These are phyloP conservation scores for Cyamopsis tetragonoloba DNA, from an alignment of 306 rosid genomes.

Conservation along the genomic window DNA sequence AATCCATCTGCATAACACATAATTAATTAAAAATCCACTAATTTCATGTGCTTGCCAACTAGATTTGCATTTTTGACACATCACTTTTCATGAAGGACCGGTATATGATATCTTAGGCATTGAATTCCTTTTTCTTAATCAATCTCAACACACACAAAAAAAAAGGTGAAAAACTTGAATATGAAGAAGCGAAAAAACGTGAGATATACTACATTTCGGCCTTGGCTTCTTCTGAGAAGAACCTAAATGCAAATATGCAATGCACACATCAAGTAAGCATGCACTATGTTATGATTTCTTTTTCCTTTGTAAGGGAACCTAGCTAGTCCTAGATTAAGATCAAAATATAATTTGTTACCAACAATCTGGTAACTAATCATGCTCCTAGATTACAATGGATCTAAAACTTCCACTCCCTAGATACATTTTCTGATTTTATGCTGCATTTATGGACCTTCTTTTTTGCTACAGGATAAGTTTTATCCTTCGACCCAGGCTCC, in stretches of 20 bases:
- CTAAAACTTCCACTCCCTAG: slow-evolving; percentile 39
- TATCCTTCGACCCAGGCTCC: slow-evolving; percentile 31
- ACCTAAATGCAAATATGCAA: too few species aligned
- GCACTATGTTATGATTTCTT: slow-evolving; percentile 5
- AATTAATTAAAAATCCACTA: background rate
- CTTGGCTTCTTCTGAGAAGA: background rate
- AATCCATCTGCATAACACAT: background rate
- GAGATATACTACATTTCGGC: background rate
- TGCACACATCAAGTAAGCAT: slow-evolving; percentile 7
- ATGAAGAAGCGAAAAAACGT: background rate
- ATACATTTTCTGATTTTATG: slow-evolving; percentile 40
- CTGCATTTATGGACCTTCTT: slow-evolving; percentile 31
- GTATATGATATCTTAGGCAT: background rate
- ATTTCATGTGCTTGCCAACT: background rate
- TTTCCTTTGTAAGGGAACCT: background rate
- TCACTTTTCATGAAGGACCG: background rate
- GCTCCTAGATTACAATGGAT: slow-evolving; percentile 22
- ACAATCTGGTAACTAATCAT: background rate
- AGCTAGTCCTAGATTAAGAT: slow-evolving; percentile 17
- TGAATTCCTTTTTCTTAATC: background rate
- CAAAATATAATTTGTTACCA: background rate
- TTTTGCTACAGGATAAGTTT: slow-evolving; percentile 24
- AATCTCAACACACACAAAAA: too few species aligned
- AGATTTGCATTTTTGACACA: background rate
- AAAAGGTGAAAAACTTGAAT: background rate